Base-by-base conservation (phyloP, 208 protist species). In the Trypanosoma brucei region DNA sequence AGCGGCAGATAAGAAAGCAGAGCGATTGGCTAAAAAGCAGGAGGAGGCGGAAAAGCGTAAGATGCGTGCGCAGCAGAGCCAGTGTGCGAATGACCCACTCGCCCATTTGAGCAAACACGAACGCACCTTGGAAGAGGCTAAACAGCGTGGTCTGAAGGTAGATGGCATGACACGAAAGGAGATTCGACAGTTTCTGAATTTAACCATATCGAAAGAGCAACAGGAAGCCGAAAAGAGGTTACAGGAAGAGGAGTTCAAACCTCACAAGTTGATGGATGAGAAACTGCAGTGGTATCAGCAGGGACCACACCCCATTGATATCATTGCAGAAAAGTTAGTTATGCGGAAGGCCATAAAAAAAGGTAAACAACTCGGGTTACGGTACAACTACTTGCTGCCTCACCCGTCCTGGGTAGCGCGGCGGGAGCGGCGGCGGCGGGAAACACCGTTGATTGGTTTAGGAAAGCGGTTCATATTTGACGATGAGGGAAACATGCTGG, bases 251-350 rank as follows among this genome's bases (percentile, higher is more conserved):
- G 75, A 85, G 8, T 79, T 89, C 31, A 83, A 85, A 51, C 80
- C 86, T 35, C 86, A 95, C 62, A 84, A 90, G 14, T 59, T 95
- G 30, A 93, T 95, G 89, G 89, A 95, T 63, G 78, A 76, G 56
- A 77, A 76, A 54, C 50, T 92, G 2, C 84, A 79, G 51, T 95
- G 89, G 86, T 95, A 95, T 52, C 89, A 95, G 72, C 89, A 95
- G 62, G 89, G 86, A 0, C 89, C 89, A 8, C 75, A 85, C 62
- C 89, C 89, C 1, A 83, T 95, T 65, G 89, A 95, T 62, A 58
- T 93, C 54, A 90, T 95, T 61, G 69, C 86, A 3, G 85, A 95
- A 56, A 88, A 87, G 53, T 80, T 95, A 13, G 84, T 95, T 14
- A 59, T 66, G 14, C 58, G 77, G 39, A 95, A 95, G 60, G 89